phyloP scores from a whole-genome alignment of 176 grass and related monocot genomes.

The Triticum dicoccoides region DNA sequence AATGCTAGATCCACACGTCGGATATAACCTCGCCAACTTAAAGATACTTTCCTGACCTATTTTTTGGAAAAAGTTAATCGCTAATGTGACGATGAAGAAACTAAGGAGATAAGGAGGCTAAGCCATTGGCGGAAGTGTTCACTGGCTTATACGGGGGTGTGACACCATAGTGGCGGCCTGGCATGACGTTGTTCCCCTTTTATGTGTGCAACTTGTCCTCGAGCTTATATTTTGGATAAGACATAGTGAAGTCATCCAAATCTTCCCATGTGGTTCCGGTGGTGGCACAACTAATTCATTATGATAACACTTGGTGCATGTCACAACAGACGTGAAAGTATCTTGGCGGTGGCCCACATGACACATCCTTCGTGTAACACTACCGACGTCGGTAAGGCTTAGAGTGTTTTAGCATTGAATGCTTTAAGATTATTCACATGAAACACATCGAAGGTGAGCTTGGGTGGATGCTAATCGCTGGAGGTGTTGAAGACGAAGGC shows the following conservation, averaged over 20 bases:
- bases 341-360: too few species aligned
- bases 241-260: neutral
- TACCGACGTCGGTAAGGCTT: too few species aligned
- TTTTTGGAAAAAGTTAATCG: neutral
- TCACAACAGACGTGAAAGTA: neutral
- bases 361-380: too few species aligned
- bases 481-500: too few species aligned
- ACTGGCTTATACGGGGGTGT: neutral
- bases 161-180: neutral
- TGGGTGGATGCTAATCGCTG: too few species aligned
- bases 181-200: neutral
- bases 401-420: too few species aligned
- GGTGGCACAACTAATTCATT: neutral
- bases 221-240: neutral
- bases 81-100: neutral
- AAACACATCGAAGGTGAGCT: too few species aligned
- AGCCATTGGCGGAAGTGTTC: neutral
- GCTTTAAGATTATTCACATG: too few species aligned
- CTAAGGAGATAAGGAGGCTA: neutral
- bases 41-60: neutral
- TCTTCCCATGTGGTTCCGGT: neutral
- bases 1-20: neutral
- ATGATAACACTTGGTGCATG: neutral
- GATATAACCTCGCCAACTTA: neutral
- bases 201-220: neutral